Base-by-base conservation (phyloP, 805 yeast species). In the Ogataea nitratoaversa region DNA sequence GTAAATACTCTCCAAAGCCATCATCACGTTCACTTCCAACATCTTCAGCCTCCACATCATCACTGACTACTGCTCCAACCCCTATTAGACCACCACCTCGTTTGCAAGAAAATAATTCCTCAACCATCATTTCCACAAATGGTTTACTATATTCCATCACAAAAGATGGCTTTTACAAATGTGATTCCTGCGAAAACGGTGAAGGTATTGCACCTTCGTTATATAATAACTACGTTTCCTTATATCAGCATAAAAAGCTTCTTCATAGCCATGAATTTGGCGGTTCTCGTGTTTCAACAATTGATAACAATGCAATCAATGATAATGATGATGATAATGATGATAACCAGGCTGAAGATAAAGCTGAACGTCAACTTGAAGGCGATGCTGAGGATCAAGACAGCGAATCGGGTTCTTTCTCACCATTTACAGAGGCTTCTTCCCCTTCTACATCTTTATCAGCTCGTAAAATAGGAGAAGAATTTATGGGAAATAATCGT, bases 201-300 rank as follows among this genome's bases (percentile, higher is more conserved):
- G 41, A 35, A n/a, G n/a, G n/a, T n/a, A n/a, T n/a, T 13, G 31
- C 23, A 9, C 37, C 35, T 11, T 42, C 31, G 8, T 24, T 43
- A 25, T 53, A 42, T 38, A 34, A 43, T 16, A 49, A 37, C 22
- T 54, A 49, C 34, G 46, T 50, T n/a, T 43, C 54, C 7, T 34
- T 53, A 27, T 52, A 48, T 32, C 47, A 50, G 22, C 59, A 54
- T 34, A 52, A 49, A 29, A 39, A 41, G 16, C 19, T 37, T 6
- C 29, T 25, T 5, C 59, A 54, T 37, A 44, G 47, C 8, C 42
- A 44, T 8, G 57, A 54, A 32, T 46, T 53, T 41, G 33, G n/a
- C n/a, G n/a, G n/a, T n/a, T n/a, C n/a, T n/a, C n/a, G n/a, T n/a
- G n/a, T n/a, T n/a, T n/a, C n/a, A n/a, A n/a, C n/a, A n/a, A n/a